Percentiles rank a stretch among this genome's conserved stretches.
Evolutionary conservation across 495 filamentous ascomycete species (phyloP).

Genomic region (Podospora appendiculata): DNA sequence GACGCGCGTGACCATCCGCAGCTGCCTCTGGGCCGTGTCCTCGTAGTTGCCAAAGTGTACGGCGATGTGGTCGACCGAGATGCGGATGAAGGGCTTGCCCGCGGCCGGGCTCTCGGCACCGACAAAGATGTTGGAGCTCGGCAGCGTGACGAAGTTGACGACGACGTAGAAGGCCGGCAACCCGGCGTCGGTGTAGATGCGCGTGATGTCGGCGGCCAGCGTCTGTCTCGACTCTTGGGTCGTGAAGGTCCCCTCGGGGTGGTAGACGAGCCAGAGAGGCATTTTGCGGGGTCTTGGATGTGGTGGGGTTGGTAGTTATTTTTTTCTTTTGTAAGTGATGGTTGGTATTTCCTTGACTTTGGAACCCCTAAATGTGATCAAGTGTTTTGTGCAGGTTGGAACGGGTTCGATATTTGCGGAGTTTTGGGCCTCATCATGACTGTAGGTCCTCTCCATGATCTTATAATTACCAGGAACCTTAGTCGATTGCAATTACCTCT

Average conservation of each 20-base stretch:
- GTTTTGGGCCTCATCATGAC: no score
- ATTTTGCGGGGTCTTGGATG: constrained; percentile 4
- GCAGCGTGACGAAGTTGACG: constrained; percentile 24
- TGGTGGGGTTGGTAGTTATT: no score
- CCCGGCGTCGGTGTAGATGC: constrained; percentile 22
- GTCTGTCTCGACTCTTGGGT: constrained; percentile 14
- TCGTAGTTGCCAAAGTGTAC: constrained; percentile 8
- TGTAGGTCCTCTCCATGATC: no score
- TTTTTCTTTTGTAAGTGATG: no score
- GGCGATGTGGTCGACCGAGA: constrained; percentile 26
- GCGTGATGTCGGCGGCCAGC: constrained; percentile 18
- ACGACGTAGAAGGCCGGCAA: constrained; percentile 34
- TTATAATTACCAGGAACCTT: no score
- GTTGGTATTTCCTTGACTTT: no score
- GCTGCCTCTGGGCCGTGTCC: not conserved
- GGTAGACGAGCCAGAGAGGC: constrained; percentile 33
- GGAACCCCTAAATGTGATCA: no score
- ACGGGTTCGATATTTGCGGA: no score
- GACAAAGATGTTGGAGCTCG: constrained; percentile 14
- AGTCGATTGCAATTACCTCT: no score
- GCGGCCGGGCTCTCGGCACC: constrained; percentile 14
- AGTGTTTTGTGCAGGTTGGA: no score
- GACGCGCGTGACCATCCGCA: not conserved
- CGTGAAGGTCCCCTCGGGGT: constrained; percentile 21
- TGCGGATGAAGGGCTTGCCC: constrained; percentile 24